Base-by-base conservation (phyloP, 2,329 filamentous ascomycete species). In the Microdochium bolleyi region DNA sequence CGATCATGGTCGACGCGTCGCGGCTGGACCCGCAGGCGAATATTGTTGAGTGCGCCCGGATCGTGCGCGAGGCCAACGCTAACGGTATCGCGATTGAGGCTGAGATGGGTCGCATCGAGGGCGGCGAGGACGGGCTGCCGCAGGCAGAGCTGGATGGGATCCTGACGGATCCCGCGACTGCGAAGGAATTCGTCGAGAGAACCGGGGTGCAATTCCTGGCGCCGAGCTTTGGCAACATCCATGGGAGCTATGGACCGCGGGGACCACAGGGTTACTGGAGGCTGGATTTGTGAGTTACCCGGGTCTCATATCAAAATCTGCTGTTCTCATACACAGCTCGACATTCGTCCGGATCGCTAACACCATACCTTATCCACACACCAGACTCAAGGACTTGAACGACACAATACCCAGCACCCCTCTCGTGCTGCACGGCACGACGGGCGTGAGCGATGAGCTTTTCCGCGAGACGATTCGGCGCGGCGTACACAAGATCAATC, bases 1-100 rank as follows among this genome's bases (percentile, higher is more conserved):
- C 73, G 24, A 83, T 85, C 60, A 85, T 86, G 82, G 77, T 86
- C 1, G 83, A 86, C 63, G 85, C 85, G 78, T 79, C 74, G 48
- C 80, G 84, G 58, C 79, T 82, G 59, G 80, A 83, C 54, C 81
- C 80, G 55, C 80, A 74, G 53, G 82, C 84, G 67, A 86, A 86
- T 55, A 69, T 85, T 19, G 65, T 70, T 0, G 70, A 75, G 61
- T 85, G 82, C 32, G 74, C 71, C 51, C 78, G 83, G 55, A 64
- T 85, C 48, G 79, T 82, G 3, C 65, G 66, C 16, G 78, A 81
- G 58, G 85, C 83, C 57, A 76, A 83, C 58, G 77, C 68, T 52
- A 70, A 74, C 25, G 82, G 82, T 1, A 85, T 85, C 48, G 73
- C 80, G 1, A 83, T 82, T 3, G 83, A 87, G 63, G 83, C 83